Base-by-base conservation (phyloP, 768 basidiomycete species). In the Rhodotorula diobovata region DNA sequence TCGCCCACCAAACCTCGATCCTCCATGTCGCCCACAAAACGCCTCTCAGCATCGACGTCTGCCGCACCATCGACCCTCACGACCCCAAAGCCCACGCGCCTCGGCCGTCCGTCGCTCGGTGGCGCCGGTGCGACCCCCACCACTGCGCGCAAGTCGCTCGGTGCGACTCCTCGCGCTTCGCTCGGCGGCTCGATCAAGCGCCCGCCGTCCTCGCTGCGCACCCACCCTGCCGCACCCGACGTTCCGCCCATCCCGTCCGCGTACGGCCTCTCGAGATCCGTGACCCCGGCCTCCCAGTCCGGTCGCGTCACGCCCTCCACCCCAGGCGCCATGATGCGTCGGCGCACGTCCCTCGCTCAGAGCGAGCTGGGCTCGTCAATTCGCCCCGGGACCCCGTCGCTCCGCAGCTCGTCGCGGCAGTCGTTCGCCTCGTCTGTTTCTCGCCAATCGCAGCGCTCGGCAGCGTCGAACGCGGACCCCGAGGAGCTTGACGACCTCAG, bases 391-490 rank as follows among this genome's bases (percentile, higher is more conserved):
- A 71, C 70, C 3, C 74, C 66, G 5, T 48, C 43, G 21, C 28
- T 57, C 20, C 67, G 74, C 16, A 45, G 45, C 41, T n/a, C 51
- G 4, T 71, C 70, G 25, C 67, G 74, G 1, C 74, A 75, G 37
- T 71, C 70, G 8, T 60, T 72, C 41, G 74, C 74, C 0, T 75
- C 74, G 18, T 63, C 56, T 48, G 55, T 67, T 30, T 74, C 73
- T 46, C 58, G 73, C 2, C 65, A 67, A 39, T 70, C 68, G 10
- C 61, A 66, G 16, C 61, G 63, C 30, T 66, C 91, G 84, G 93
- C 37, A 66, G 86, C 80, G 77, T 66, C 91, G 84, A 93, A 34
- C 77, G 84, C 83, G 34, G 85, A 48, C 37, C 78, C 63, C 37
- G 83, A 84, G 66, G 80, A 80, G 61, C 83, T 83, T 67, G 78